Conservation (phyloP, 1,284 basidiomycete species). For the Cryptococcus sp. region DNA sequence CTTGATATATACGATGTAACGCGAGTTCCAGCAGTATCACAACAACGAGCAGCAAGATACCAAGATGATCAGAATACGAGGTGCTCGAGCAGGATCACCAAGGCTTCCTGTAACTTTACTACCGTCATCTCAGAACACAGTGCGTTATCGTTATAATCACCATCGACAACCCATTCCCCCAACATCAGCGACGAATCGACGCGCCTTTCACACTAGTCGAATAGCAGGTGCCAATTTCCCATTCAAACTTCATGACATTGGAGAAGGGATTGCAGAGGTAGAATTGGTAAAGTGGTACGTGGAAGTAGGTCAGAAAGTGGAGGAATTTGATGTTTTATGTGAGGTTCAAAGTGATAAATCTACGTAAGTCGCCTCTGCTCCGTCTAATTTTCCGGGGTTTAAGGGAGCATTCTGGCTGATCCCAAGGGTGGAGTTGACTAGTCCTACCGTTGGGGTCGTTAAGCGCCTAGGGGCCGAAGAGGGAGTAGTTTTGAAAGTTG, state of each 20-base stretch:
- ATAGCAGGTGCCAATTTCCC: constrained; percentile 14
- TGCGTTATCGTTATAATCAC: too few relatives aligned
- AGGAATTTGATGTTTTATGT: constrained; percentile 80
- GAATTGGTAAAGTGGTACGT: constrained; percentile 83
- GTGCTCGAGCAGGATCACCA: background rate
- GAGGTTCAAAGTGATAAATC: constrained; percentile 91
- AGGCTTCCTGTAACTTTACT: too few relatives aligned
- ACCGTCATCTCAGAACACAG: too few relatives aligned
- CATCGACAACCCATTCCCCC: too few relatives aligned
- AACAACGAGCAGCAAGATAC: too few relatives aligned
- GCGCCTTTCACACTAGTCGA: too few relatives aligned
- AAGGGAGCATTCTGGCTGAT: constrained; percentile 1
- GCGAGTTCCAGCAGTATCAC: too few relatives aligned
- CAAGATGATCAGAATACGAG: too few relatives aligned
- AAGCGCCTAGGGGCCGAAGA: constrained; percentile 69
- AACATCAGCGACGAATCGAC: too few relatives aligned
- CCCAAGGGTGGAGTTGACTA: constrained; percentile 84
- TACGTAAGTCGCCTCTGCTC: constrained; percentile 28
- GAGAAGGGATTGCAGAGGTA: constrained; percentile 81
- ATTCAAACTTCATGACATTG: constrained; percentile 93
- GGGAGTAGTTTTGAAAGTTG: constrained; percentile 83
- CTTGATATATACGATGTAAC: too few relatives aligned
- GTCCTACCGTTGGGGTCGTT: constrained; percentile 75
- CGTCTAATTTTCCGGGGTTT: background rate
- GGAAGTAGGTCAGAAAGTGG: constrained; percentile 60